Percentiles rank a stretch among this genome's conserved stretches.
Evolutionary conservation across 768 basidiomycete genomes (phyloP).

Genomic region (Porpolomopsis calyptriformis): DNA sequence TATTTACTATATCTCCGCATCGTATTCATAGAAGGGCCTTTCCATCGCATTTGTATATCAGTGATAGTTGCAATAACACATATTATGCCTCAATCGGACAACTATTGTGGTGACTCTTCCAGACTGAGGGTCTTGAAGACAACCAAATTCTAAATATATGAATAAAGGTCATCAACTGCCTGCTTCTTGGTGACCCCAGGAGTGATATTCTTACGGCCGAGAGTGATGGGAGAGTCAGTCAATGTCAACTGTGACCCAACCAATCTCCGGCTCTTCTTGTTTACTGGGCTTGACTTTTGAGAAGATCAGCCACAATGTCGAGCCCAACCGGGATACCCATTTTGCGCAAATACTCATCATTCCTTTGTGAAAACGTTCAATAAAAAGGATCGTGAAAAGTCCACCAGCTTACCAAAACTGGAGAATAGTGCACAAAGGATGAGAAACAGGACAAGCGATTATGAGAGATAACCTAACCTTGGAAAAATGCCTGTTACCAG

Average conservation of each 20-base stretch:
- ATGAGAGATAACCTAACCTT: slow-evolving; percentile 44
- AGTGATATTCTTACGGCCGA: too few relatives aligned
- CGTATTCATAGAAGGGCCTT: too few relatives aligned
- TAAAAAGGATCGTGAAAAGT: not conserved
- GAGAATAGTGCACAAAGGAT: not conserved
- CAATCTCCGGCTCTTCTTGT: not conserved
- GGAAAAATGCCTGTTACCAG: slow-evolving; percentile 84
- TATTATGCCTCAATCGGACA: too few relatives aligned
- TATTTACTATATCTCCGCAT: too few relatives aligned
- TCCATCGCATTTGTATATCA: not conserved
- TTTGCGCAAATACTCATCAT: slow-evolving; percentile 41
- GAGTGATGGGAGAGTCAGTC: too few relatives aligned
- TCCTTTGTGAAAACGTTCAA: slow-evolving; percentile 23
- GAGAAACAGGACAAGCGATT: not conserved
- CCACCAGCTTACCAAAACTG: slow-evolving; percentile 35
- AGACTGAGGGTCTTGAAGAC: too few relatives aligned
- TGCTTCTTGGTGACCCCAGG: too few relatives aligned
- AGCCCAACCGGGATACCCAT: slow-evolving; percentile 35
- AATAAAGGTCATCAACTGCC: too few relatives aligned
- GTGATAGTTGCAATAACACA: too few relatives aligned
- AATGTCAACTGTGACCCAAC: too few relatives aligned
- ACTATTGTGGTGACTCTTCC: too few relatives aligned
- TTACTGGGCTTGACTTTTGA: slow-evolving; percentile 9
- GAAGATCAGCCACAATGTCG: slow-evolving; percentile 32
- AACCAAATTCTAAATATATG: too few relatives aligned